phyloP scores from a whole-genome alignment of 1,139 yeast species.

The Yamadazyma triangularis region DNA sequence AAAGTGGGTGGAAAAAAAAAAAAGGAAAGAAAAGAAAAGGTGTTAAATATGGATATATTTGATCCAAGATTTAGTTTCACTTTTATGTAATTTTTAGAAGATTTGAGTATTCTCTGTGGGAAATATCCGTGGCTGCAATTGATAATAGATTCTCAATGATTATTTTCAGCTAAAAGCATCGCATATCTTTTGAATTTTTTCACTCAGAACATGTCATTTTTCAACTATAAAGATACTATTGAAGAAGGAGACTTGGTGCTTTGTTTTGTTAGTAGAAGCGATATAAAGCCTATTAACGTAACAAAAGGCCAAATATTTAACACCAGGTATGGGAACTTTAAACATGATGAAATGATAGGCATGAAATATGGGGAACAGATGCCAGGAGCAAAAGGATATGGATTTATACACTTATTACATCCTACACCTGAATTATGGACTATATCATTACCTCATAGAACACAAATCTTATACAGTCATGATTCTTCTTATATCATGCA shows the following conservation, averaged over 20 bases:
- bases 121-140: no score
- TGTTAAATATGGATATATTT: no score
- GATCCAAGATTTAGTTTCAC: no score
- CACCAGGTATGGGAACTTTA: conserved; percentile 86
- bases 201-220: conserved; percentile 34
- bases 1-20: no score
- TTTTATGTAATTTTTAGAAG: no score
- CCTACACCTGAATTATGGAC: conserved; percentile 98
- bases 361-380: conserved; percentile 81
- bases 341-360: conserved; percentile 80
- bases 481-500: conserved; percentile 90
- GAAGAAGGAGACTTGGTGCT: conserved; percentile 84
- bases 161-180: no score
- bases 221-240: conserved; percentile 50
- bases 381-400: conserved; percentile 72
- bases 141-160: no score
- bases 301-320: conserved; percentile 58
- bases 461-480: conserved; percentile 95
- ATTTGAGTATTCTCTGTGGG: no score
- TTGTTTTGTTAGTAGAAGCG: conserved; percentile 78
- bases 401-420: conserved; percentile 81
- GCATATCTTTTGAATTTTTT: no score
- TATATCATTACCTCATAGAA: conserved; percentile 87
- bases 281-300: conserved; percentile 70
- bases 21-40: no score